Evolutionary conservation across 306 rosid species (phyloP).

Genomic region (Cicer judaicum): DNA sequence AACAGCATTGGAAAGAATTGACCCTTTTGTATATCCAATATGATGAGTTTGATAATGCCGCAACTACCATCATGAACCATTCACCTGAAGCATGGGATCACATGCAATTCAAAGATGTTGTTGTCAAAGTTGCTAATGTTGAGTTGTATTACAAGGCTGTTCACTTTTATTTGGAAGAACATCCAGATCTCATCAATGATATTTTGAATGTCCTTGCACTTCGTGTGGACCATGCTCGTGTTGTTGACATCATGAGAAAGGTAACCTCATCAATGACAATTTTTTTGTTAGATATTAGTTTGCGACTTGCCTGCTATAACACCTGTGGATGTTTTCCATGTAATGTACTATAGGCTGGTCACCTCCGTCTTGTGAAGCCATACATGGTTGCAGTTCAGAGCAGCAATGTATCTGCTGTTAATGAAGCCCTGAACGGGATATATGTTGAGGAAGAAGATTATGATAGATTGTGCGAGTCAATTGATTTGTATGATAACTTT

Average conservation of each 20-base stretch:
- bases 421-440: conserved; percentile 96
- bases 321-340: conserved; percentile 20
- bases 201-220: conserved; percentile 97
- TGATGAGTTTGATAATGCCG: conserved; percentile 99
- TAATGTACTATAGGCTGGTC: conserved; percentile 77
- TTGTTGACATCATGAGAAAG: conserved; percentile 98
- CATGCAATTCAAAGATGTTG: conserved; percentile 98
- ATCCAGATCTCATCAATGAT: conserved; percentile 97
- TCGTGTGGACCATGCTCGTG: conserved; percentile 97
- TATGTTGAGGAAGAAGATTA: conserved; percentile 99
- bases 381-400: conserved; percentile 99
- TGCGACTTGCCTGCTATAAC: neutral
- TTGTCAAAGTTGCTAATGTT: conserved; percentile 94
- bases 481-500: conserved; percentile 96
- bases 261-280: conserved; percentile 45
- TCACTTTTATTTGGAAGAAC: conserved; percentile 99
- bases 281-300: conserved; percentile 16
- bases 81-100: conserved; percentile 99
- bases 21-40: conserved; percentile 96
- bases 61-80: conserved; percentile 98
- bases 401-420: conserved; percentile 96
- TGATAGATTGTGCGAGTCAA: conserved; percentile 96
- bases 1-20: conserved; percentile 95
- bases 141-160: conserved; percentile 97
- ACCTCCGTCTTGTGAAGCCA: conserved; percentile 96